Base-by-base conservation (phyloP, 1,284 basidiomycete species). In the Austroboletus niveus region DNA sequence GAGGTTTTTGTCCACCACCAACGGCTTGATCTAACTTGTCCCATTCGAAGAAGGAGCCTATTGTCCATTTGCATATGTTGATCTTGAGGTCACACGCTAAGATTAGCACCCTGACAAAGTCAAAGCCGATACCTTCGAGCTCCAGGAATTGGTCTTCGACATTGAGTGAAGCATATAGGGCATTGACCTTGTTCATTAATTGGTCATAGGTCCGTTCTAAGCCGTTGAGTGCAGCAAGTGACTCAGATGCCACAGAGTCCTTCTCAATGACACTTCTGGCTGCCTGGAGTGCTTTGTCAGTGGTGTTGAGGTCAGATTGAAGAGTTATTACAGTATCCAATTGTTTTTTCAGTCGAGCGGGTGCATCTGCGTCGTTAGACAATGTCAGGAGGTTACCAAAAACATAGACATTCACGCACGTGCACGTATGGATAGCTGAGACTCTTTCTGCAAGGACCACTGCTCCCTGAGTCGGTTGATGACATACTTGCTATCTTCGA, bases 281-380 rank as follows among this genome's bases (percentile, higher is more conserved):
- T 0, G 42, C 34, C 2, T 53, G 39, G 8, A 74, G 57, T 1
- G 62, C 52, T 4, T 51, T 50, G 4, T 73, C 61, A 0, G 69
- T 48, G 0, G 24, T 30, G 2, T 73, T 68, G 0, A 75, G 51
- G 22, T 75, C 63, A 0, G 57, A 55, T 39, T 75, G 72, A 0
- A 76, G 59, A 0, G 36, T 52, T 0, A 75, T 52, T 0, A 75
- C 63, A 2, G 60, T 57, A 43, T 72, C 68, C 0, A 75, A 60
- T 35, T 74, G 67, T 35, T 68, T 69, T 32, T 70, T 70, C 1
- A 74, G 49, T 1, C 60, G 58, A 0, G 55, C 51, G 1, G 69
- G 72, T 8, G 70, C 66, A 61, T 72, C 73, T 74, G 36, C 5
- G 5, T 5, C 34, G 3, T 31, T 31, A 10, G 30, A 10, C 5